A percentile compares a stretch with the other conserved stretches of the same genome.
These are phyloP conservation scores for Artemisia princeps DNA, from an alignment of 140 eudicot species.

Conservation along the genomic window DNA sequence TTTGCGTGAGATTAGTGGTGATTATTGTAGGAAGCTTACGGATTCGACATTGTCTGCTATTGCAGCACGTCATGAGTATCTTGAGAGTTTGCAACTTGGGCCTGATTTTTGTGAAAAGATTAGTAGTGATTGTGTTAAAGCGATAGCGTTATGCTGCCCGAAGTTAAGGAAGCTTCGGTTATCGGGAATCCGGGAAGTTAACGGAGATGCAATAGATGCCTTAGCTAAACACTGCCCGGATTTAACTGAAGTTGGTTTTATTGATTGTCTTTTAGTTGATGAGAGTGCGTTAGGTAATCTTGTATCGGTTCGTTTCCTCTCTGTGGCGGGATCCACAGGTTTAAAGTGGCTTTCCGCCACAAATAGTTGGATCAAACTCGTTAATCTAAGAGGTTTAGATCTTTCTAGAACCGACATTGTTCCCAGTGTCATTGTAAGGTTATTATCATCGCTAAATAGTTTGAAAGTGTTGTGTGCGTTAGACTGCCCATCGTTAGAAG, in stretches of 20 bases:
- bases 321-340: constrained; percentile 75
- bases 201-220: constrained; percentile 59
- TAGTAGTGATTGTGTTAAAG: constrained; percentile 60
- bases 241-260: constrained; percentile 70
- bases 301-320: constrained; percentile 55
- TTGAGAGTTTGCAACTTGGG: constrained; percentile 77
- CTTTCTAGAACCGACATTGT: constrained; percentile 79
- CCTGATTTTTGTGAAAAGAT: constrained; percentile 79
- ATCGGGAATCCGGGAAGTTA: constrained; percentile 77
- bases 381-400: constrained; percentile 69
- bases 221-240: constrained; percentile 54
- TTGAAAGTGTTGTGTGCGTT: constrained; percentile 75
- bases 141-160: constrained; percentile 72
- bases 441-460: constrained; percentile 41
- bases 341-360: constrained; percentile 63
- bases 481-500: constrained; percentile 65
- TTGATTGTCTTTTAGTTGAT: constrained; percentile 70
- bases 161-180: constrained; percentile 54
- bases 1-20: constrained; percentile 68
- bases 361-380: constrained; percentile 58
- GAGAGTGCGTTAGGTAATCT: constrained; percentile 67
- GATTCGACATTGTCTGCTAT: constrained; percentile 78
- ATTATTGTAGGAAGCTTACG: constrained; percentile 65
- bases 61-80: constrained; percentile 77
- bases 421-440: constrained; percentile 44